A percentile compares a stretch with the other conserved stretches of the same genome.
phyloP scores from a whole-genome alignment of 179 eudicot species.

The Beta lomatogona region DNA sequence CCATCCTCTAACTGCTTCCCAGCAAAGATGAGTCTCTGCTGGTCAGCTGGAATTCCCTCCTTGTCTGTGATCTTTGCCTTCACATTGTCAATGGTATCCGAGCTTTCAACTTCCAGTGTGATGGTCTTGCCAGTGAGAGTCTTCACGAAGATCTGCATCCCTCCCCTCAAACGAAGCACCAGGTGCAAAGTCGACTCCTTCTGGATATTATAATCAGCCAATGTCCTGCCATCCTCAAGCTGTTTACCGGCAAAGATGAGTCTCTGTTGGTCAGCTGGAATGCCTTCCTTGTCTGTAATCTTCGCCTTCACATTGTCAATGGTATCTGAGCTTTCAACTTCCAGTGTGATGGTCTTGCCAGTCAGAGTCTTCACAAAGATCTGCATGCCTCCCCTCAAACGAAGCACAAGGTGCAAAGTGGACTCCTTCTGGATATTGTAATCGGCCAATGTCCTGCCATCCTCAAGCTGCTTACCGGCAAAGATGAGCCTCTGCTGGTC shows the following conservation, averaged over 20 bases:
- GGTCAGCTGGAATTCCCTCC: slow-evolving; percentile 31
- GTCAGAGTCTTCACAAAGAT: slow-evolving; percentile 26
- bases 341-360: slow-evolving; percentile 24
- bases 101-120: slow-evolving; percentile 28
- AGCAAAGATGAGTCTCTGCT: slow-evolving; percentile 30
- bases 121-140: slow-evolving; percentile 26
- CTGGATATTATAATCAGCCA: slow-evolving; percentile 31
- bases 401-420: slow-evolving; percentile 23
- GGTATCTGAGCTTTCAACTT: slow-evolving; percentile 27
- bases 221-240: slow-evolving; percentile 32
- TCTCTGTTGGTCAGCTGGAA: slow-evolving; percentile 33
- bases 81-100: slow-evolving; percentile 24
- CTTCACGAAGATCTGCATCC: slow-evolving; percentile 31
- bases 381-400: slow-evolving; percentile 26
- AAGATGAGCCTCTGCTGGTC: slow-evolving; percentile 32
- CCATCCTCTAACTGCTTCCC: slow-evolving; percentile 30
- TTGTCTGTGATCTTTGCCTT: slow-evolving; percentile 25
- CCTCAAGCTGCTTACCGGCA: slow-evolving; percentile 22
- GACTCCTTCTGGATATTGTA: slow-evolving; percentile 33
- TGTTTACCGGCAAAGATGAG: slow-evolving; percentile 22
- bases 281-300: slow-evolving; percentile 28
- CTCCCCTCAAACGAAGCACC: slow-evolving; percentile 21
- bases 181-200: slow-evolving; percentile 28
- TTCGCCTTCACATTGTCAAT: slow-evolving; percentile 25
- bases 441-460: slow-evolving; percentile 30